Percentiles rank a stretch among this genome's conserved stretches.
These are phyloP conservation scores for Myriosclerotinia curreyana DNA, from an alignment of 2,329 filamentous ascomycete genomes.

Conservation along the genomic window DNA sequence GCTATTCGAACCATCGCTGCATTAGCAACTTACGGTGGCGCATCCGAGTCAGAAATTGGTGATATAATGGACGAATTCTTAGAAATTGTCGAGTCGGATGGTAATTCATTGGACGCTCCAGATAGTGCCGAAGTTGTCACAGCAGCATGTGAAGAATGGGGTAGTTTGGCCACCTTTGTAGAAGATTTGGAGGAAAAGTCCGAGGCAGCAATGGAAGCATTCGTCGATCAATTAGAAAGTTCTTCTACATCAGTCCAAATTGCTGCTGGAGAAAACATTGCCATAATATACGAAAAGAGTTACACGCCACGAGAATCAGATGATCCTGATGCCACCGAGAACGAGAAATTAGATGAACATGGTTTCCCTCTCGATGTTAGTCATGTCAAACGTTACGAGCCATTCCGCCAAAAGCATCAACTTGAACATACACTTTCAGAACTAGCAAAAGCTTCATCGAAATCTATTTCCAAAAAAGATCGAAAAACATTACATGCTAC, in stretches of 20 bases:
- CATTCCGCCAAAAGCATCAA: slow-evolving; percentile 61
- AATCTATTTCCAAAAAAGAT: slow-evolving; percentile 63
- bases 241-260: slow-evolving; percentile 61
- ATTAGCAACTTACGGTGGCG: slow-evolving; percentile 63
- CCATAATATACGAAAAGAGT: slow-evolving; percentile 66
- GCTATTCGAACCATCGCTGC: slow-evolving; percentile 64
- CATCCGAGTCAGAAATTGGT: slow-evolving; percentile 57
- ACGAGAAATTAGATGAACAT: slow-evolving; percentile 40
- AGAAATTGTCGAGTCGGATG: slow-evolving; percentile 67
- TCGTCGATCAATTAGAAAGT: slow-evolving; percentile 68
- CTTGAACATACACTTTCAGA: slow-evolving; percentile 56
- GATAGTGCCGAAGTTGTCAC: slow-evolving; percentile 61
- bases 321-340: slow-evolving; percentile 44
- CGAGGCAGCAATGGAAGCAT: slow-evolving; percentile 62
- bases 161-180: slow-evolving; percentile 62
- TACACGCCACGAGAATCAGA: slow-evolving; percentile 46
- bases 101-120: slow-evolving; percentile 57
- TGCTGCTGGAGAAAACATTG: slow-evolving; percentile 69
- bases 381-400: slow-evolving; percentile 62
- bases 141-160: slow-evolving; percentile 67
- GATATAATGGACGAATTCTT: slow-evolving; percentile 65
- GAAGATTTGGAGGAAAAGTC: slow-evolving; percentile 64
- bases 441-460: slow-evolving; percentile 59
- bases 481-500: slow-evolving; percentile 63
- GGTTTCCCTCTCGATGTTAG: slow-evolving; percentile 41